phyloP scores from a whole-genome alignment of 2,329 filamentous ascomycete species.

The Zymoseptoria ardabiliae region DNA sequence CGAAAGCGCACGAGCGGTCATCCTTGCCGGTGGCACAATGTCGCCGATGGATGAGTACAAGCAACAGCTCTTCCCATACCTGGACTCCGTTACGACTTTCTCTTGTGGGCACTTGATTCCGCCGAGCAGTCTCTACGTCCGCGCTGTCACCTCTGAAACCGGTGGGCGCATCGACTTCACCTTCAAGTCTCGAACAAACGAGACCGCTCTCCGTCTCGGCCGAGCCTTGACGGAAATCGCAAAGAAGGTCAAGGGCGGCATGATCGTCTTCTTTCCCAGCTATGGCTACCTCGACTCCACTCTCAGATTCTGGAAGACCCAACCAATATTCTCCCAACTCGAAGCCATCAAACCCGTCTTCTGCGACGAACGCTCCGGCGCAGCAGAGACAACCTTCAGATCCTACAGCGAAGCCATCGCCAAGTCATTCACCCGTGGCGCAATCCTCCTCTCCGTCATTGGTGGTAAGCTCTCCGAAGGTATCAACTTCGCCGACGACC shows the following conservation, averaged over 20 bases:
- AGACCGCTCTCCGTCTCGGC: slow-evolving; percentile 65
- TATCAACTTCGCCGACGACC: slow-evolving; percentile 90
- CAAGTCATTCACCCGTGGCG: slow-evolving; percentile 48
- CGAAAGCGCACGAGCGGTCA: slow-evolving; percentile 73
- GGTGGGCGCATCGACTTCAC: slow-evolving; percentile 71
- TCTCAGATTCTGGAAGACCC: slow-evolving; percentile 34
- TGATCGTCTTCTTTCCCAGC: slow-evolving; percentile 93
- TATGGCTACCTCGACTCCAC: slow-evolving; percentile 84
- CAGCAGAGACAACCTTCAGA: slow-evolving; percentile 62
- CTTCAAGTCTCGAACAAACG: slow-evolving; percentile 65
- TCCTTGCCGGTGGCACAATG: slow-evolving; percentile 94
- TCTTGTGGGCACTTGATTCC: slow-evolving; percentile 96
- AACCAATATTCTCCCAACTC: slow-evolving; percentile 23
- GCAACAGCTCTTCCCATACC: slow-evolving; percentile 73
- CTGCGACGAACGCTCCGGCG: slow-evolving; percentile 45
- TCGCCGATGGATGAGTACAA: slow-evolving; percentile 91
- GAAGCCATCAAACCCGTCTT: slow-evolving; percentile 42
- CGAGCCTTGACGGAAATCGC: slow-evolving; percentile 64
- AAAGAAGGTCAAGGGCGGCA: slow-evolving; percentile 70
- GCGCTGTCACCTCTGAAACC: slow-evolving; percentile 52
- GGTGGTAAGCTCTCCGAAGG: slow-evolving; percentile 94
- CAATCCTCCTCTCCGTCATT: slow-evolving; percentile 79
- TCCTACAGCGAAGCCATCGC: slow-evolving; percentile 64
- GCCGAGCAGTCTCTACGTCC: slow-evolving; percentile 68
- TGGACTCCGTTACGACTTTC: slow-evolving; percentile 64